phyloP scores from a whole-genome alignment of 306 rosid species.

The Prunus armeniaca region DNA sequence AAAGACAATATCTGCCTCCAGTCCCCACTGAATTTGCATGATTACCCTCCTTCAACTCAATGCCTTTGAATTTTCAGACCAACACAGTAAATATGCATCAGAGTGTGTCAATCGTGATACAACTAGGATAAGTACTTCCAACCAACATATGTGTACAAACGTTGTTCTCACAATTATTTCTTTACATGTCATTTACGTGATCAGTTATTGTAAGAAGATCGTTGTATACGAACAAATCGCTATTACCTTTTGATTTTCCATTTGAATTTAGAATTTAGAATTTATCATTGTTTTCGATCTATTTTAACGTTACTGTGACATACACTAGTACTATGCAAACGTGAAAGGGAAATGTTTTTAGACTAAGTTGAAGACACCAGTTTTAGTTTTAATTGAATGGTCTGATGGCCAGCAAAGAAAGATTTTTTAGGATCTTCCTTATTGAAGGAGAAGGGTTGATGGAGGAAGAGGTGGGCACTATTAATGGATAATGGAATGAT shows the following conservation, averaged over 20 bases:
- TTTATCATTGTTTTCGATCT: no score
- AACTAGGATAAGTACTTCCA: background rate
- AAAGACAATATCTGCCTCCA: background rate
- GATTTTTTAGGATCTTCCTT: no score
- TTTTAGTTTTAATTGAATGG: no score
- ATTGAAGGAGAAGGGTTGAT: background rate
- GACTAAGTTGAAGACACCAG: no score
- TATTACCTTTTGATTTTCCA: no score
- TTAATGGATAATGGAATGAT: background rate
- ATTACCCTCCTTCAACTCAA: background rate
- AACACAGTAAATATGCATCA: background rate
- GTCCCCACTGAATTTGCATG: background rate
- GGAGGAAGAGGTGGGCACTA: background rate
- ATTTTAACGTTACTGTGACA: no score
- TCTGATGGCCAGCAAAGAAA: no score
- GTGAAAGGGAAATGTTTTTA: no score
- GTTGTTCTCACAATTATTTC: background rate
- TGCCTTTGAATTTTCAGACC: constrained; percentile 1
- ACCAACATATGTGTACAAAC: background rate
- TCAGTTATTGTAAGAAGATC: background rate
- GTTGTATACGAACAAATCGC: no score
- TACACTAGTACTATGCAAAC: no score
- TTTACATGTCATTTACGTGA: background rate
- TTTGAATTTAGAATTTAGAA: no score
- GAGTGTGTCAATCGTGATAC: background rate